Percentiles rank a stretch among this genome's conserved stretches.
phyloP scores from a whole-genome alignment of 768 basidiomycete genomes.

The Thelephora ganbajun region DNA sequence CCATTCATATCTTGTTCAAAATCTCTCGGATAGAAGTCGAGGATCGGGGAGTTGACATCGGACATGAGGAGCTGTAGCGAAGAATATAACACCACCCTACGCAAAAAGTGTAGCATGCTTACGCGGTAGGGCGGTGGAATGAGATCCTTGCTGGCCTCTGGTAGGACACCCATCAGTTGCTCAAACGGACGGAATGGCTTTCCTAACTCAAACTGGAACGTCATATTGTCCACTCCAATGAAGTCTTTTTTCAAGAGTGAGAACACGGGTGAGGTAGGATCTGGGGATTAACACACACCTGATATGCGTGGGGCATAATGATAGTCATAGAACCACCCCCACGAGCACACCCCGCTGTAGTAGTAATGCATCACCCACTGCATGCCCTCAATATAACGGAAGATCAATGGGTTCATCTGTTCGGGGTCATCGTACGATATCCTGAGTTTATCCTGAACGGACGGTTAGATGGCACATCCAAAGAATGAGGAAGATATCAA shows the following conservation, averaged over 20 bases:
- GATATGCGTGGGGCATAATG: constrained; percentile 96
- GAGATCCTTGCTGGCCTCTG: constrained; percentile 77
- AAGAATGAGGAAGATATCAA: constrained; percentile 7
- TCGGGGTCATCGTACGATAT: constrained; percentile 61
- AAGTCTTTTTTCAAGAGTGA: constrained; percentile 30
- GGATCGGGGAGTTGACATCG: constrained; percentile 68
- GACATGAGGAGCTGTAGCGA: constrained; percentile 45
- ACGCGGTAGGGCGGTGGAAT: constrained; percentile 83
- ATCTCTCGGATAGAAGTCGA: constrained; percentile 87
- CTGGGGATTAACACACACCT: constrained; percentile 32
- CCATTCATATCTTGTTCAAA: constrained; percentile 94
- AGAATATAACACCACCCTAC: not conserved
- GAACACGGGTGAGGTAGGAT: constrained; percentile 10
- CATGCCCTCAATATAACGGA: constrained; percentile 80
- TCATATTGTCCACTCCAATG: constrained; percentile 53
- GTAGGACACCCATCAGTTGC: constrained; percentile 96
- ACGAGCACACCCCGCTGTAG: constrained; percentile 91
- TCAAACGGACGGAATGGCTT: constrained; percentile 86
- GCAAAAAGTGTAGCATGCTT: constrained; percentile 8
- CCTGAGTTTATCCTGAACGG: constrained; percentile 65
- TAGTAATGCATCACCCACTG: constrained; percentile 99
- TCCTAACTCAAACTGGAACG: constrained; percentile 79
- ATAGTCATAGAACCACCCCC: constrained; percentile 99
- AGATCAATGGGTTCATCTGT: constrained; percentile 57
- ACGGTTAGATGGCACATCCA: constrained; percentile 7